A percentile compares a stretch with the other conserved stretches of the same genome.
phyloP scores from a whole-genome alignment of 805 yeast species.

The Trichomonascus vanleenenianus region DNA sequence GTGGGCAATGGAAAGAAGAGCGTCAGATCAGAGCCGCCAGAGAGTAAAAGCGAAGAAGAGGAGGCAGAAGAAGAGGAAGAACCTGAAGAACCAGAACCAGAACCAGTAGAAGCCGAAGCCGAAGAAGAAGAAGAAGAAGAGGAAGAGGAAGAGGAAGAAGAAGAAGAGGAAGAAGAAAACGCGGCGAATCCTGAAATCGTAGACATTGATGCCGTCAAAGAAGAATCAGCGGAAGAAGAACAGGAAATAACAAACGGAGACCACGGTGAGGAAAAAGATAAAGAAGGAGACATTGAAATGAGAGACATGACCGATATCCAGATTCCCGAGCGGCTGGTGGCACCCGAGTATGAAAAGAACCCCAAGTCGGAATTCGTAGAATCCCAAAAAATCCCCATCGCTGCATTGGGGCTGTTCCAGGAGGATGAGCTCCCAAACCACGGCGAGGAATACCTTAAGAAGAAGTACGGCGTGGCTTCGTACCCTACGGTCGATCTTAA shows the following conservation, averaged over 20 bases:
- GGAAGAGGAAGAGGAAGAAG: slow-evolving; percentile 2
- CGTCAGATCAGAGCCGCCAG: too few species aligned
- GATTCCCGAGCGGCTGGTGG: not conserved
- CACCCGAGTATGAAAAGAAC: slow-evolving; percentile 36
- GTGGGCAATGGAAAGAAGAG: too few species aligned
- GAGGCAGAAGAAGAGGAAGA: slow-evolving; percentile 7
- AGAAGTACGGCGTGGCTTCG: slow-evolving; percentile 81
- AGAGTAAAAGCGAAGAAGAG: slow-evolving; percentile 2
- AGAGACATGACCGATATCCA: slow-evolving; percentile 1
- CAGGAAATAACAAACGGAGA: slow-evolving; percentile 1
- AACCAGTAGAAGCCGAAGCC: not conserved
- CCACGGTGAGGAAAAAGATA: slow-evolving; percentile 1
- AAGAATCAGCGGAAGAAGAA: slow-evolving; percentile 2
- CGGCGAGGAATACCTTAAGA: slow-evolving; percentile 68
- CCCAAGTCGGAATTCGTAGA: slow-evolving; percentile 72
- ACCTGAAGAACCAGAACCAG: slow-evolving; percentile 1
- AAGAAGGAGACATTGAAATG: not conserved
- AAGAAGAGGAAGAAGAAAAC: slow-evolving; percentile 4
- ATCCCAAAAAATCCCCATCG: slow-evolving; percentile 58
- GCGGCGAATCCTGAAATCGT: not conserved
- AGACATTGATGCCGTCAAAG: slow-evolving; percentile 6
- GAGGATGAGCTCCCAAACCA: slow-evolving; percentile 57
- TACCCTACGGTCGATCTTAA: slow-evolving; percentile 74
- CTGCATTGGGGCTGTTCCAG: slow-evolving; percentile 60
- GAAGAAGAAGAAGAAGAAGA: slow-evolving; percentile 7